phyloP scores from a whole-genome alignment of 1,284 basidiomycete species.

The Fistulina hepatica region DNA sequence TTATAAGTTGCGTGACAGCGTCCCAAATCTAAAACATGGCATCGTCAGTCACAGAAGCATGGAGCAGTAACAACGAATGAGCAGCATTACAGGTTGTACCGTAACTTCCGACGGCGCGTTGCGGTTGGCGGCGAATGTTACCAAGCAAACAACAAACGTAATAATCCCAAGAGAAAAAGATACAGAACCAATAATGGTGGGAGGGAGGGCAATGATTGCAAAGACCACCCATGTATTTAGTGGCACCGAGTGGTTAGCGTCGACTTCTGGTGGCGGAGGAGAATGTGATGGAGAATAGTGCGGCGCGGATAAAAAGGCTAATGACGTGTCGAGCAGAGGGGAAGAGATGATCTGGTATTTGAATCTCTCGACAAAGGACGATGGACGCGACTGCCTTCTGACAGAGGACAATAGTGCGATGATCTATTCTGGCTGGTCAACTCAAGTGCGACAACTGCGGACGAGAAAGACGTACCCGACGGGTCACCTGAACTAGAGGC shows the following conservation, averaged over 20 bases:
- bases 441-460: constrained; percentile 9
- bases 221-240: neutral
- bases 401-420: too few species aligned
- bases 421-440: constrained; percentile 23
- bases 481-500: constrained; percentile 29
- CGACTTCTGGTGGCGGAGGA: constrained; percentile 36
- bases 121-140: neutral
- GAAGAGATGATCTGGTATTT: constrained; percentile 81
- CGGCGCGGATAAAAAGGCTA: constrained; percentile 23
- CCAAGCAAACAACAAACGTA: neutral
- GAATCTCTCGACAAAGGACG: constrained; percentile 63
- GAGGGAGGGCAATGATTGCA: neutral
- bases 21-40: constrained; percentile 47
- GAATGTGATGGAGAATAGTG: constrained; percentile 24
- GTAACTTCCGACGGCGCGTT: neutral
- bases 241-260: constrained; percentile 13
- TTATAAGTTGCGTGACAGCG: constrained; percentile 52
- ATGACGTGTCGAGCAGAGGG: constrained; percentile 48
- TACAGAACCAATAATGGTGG: neutral
- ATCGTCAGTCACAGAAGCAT: neutral
- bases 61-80: constrained; percentile 2
- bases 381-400: constrained; percentile 24
- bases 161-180: neutral
- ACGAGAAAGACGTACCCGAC: constrained; percentile 6
- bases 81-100: neutral